Evolutionary conservation across 2,329 filamentous ascomycete genomes (phyloP), one percentile per base, ranked within the genome.

Genomic region (Hortaea werneckii): DNA sequence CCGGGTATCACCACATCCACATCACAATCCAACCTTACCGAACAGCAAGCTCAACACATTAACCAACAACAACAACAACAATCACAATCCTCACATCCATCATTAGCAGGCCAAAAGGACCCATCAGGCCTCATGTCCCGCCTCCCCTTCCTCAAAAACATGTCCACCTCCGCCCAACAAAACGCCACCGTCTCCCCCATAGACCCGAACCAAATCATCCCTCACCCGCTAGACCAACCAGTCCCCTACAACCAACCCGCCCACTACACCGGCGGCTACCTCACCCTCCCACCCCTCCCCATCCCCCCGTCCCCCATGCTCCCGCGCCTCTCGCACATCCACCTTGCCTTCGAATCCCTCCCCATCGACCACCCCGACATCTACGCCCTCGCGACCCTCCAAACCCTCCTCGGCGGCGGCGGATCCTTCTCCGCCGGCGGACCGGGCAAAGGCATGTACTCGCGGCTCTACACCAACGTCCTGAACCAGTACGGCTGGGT

Each of bases 391-490:
- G 92, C 92, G 5, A 95, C 90, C 0, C 76, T 98, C 1, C 94
- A 96, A 67, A 96, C 88, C 1, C 83, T 98, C 7, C 85, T 98
- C 30, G 92, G 92, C 47, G 92, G 92, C 41, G 92, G 92, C 41
- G 92, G 92, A 20, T 95, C 89, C 46, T 98, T 98, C 72, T 94
- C 87, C 11, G 92, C 92, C 44, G 92, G 92, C 58, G 92, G 92
- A 0, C 92, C 92, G 4, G 92, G 92, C 44, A 98, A 98, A 73
- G 92, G 92, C 65, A 98, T 98, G 92, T 96, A 96, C 74, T 94
- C 87, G 32, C 84, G 92, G 9, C 79, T 98, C 6, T 98, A 95
- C 74, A 96, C 89, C 52, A 95, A 95, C 64, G 90, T 96, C 0
- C 78, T 98, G 43, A 98, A 98, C 72, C 89, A 96, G 69, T 83